Base-by-base conservation (phyloP, 2,329 filamentous ascomycete genomes). In the Bertia moriformis region DNA sequence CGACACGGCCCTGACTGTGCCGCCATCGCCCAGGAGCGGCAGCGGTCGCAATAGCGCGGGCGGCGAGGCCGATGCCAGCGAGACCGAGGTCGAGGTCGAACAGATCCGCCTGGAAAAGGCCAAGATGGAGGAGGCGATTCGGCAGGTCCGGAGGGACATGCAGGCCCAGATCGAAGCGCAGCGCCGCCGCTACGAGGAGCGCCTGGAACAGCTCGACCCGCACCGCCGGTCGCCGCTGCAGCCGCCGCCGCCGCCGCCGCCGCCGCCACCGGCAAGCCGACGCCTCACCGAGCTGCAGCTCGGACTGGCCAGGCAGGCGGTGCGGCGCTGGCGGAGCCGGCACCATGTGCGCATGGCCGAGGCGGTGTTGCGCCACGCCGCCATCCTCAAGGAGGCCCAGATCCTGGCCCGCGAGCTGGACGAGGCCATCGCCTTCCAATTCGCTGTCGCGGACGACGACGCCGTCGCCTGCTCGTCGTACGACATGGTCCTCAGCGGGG, bases 321-420 rank as follows among this genome's bases (percentile, higher is more conserved):
- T 83, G 40, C 66, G 71, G 44, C 78, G 82, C 48, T 98, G 91
- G 91, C 77, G 78, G 44, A 71, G 81, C 47, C 78, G 86, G 19
- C 83, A 85, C 51, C 95, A 89, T 50, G 86, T 98, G 41, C 79
- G 81, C 40, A 94, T 98, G 84, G 88, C 89, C 3, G 91, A 96
- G 57, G 76, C 80, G 2, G 79, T 96, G 19, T 65, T 98, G 36
- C 87, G 93, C 52, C 81, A 93, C 54, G 89, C 89, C 2, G 78
- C 84, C 4, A 74, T 79, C 19, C 60, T 98, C 42, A 98, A 98
- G 56, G 91, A 98, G 59, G 91, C 91, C 1, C 91, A 98, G 53
- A 80, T 98, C 44, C 91, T 98, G 85, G 93, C 88, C 62, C 88
- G 94, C 49, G 85, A 93, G 50, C 83, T 98, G 63, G 84, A 91